Conservation (phyloP, 1,284 basidiomycete species). For the Ustilago lituana region DNA sequence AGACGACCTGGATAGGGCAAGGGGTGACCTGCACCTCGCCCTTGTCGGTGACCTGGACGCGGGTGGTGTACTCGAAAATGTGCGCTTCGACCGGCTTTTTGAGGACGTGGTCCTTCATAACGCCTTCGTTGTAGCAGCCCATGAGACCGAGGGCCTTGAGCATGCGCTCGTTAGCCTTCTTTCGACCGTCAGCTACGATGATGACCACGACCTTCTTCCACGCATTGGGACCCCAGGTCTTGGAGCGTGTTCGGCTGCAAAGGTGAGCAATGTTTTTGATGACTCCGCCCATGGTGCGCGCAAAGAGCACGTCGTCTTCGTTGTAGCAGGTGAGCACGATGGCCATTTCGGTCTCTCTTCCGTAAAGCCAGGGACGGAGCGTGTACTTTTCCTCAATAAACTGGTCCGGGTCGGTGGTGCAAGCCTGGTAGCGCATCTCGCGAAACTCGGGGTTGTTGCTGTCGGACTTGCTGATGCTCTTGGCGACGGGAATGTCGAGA, state of each 20-base stretch:
- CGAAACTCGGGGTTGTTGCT: conserved; percentile 84
- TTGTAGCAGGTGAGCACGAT: conserved; percentile 84
- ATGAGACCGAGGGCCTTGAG: conserved; percentile 78
- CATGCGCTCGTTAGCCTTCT: conserved; percentile 89
- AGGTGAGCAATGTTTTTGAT: conserved; percentile 75
- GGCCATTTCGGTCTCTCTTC: conserved; percentile 86
- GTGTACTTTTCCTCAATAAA: conserved; percentile 85
- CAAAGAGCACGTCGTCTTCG: conserved; percentile 92
- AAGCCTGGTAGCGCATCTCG: conserved; percentile 72
- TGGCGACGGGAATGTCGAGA: conserved; percentile 65
- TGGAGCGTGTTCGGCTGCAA: conserved; percentile 88
- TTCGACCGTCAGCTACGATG: conserved; percentile 93
- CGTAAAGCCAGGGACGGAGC: conserved; percentile 81
- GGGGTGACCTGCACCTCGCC: conserved; percentile 69
- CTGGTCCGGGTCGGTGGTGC: conserved; percentile 76
- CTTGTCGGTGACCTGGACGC: conserved; percentile 91
- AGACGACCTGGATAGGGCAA: conserved; percentile 68
- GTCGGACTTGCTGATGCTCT: conserved; percentile 66
- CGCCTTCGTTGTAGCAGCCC: conserved; percentile 73
- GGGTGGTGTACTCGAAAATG: conserved; percentile 93
- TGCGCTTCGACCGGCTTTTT: conserved; percentile 89
- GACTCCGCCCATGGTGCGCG: conserved; percentile 91
- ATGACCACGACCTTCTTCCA: conserved; percentile 81
- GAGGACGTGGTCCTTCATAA: conserved; percentile 90
- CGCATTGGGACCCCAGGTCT: conserved; percentile 92